phyloP scores from a whole-genome alignment of 2,329 filamentous ascomycete genomes.

The Aschersonia sp. region DNA sequence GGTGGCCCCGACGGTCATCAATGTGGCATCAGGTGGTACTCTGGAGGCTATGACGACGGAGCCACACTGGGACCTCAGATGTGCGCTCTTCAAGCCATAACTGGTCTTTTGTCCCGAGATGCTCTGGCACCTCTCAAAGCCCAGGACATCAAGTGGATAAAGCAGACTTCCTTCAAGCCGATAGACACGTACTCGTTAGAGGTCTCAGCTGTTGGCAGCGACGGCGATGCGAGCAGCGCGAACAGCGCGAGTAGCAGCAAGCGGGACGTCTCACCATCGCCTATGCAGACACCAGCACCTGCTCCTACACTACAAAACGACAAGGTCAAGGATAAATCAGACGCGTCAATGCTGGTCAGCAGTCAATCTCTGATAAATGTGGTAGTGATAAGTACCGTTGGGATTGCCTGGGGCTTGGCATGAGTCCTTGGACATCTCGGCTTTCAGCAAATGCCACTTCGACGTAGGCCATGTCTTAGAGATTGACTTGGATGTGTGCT shows the following conservation, averaged over 20 bases:
- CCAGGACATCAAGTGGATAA: constrained; percentile 25
- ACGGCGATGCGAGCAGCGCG: neutral
- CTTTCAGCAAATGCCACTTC: neutral
- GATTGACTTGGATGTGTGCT: no score
- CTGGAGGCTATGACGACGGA: constrained; percentile 37
- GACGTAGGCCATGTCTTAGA: no score
- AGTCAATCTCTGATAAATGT: neutral
- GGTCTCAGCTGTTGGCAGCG: neutral
- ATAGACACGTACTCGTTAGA: constrained; percentile 5
- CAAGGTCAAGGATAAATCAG: neutral
- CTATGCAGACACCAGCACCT: neutral
- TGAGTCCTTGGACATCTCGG: neutral
- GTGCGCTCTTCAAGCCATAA: constrained; percentile 48
- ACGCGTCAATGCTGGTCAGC: neutral
- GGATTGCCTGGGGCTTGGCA: neutral
- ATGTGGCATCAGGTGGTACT: constrained; percentile 52
- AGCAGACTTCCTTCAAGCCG: constrained; percentile 7
- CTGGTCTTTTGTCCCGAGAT: constrained; percentile 36
- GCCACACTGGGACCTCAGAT: constrained; percentile 49
- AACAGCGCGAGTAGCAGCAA: constrained; percentile 1
- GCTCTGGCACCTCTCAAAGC: constrained; percentile 30
- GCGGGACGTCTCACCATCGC: neutral
- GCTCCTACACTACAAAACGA: neutral
- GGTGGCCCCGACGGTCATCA: constrained; percentile 35
- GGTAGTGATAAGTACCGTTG: neutral